Base-by-base conservation (phyloP, 768 basidiomycete genomes). In the Boletus sp. region DNA sequence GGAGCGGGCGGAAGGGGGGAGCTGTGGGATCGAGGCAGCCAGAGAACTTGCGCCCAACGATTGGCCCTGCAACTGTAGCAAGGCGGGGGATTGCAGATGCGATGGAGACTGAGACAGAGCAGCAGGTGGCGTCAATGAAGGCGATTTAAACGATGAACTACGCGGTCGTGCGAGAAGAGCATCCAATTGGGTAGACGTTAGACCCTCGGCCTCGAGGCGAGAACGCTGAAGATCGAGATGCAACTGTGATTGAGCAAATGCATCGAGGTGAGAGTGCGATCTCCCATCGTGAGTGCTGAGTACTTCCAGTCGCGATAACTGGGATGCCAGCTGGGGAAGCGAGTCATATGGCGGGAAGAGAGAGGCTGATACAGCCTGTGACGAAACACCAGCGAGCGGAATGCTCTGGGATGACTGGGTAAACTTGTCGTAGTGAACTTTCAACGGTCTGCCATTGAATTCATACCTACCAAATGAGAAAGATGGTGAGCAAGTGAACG, bases 401-500 rank as follows among this genome's bases (percentile, higher is more conserved):
- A 62, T 57, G 3, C 63, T 65, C 41, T 68, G 70, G 13, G 65
- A 62, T 7, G 67, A 68, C 23, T 73, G 81, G 2, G 82, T 77
- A 67, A 85, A 93, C 69, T 88, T 90, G 77, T 98, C 96, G 65
- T 86, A 90, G 67, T 93, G 90, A 11, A 98, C 96, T 66, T 94
- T 94, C 39, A 98, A 79, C 9, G 79, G 75, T 27, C 93, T 85
- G 5, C 93, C 93, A 64, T 90, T 90, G 63, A 88, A 90, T 60
- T 97, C 94, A 63, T 84, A 90, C 30, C 93, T 96, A 67, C 15
- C 56, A 40, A 34, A 53, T 7, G 35, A 14, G 34, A 37, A 56
- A 30, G 4, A 45, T 41, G 43, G 38, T 56, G 38, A 63, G 62
- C 45, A 15, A 50, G 29, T 45, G 47, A 38, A 47, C 27, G 43